Evolutionary conservation across 192 early-diverging fungal species (phyloP).

Genomic region (Phlyctochytrium bullatum): DNA sequence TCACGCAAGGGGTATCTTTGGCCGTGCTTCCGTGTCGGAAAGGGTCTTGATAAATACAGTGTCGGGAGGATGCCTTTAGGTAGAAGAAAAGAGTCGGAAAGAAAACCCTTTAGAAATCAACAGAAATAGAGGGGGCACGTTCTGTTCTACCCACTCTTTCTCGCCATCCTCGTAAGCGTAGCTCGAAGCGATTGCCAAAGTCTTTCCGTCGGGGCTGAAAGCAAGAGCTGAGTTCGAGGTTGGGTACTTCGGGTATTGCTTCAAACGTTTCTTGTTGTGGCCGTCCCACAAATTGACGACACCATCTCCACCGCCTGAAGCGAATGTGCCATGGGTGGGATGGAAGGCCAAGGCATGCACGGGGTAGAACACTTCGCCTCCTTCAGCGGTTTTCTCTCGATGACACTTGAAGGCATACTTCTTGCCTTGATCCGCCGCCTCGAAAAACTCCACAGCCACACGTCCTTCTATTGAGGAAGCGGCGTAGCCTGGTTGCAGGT

Average conservation of each 20-base stretch:
- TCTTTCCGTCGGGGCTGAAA: slow-evolving; percentile 75
- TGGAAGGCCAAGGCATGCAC: slow-evolving; percentile 93
- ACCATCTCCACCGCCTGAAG: slow-evolving; percentile 92
- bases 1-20: neutral
- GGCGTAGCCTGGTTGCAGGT: slow-evolving; percentile 89
- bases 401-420: slow-evolving; percentile 99
- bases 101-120: neutral
- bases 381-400: slow-evolving; percentile 56
- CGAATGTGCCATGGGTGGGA: slow-evolving; percentile 91
- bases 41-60: neutral
- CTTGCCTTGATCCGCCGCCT: slow-evolving; percentile 61
- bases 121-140: too few relatives aligned
- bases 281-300: slow-evolving; percentile 92
- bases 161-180: slow-evolving; percentile 97
- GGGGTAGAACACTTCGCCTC: slow-evolving; percentile 86
- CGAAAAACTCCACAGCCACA: slow-evolving; percentile 90
- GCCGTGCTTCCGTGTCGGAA: neutral
- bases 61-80: slow-evolving; percentile 3
- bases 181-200: slow-evolving; percentile 82
- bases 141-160: slow-evolving; percentile 67
- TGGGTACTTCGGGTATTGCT: slow-evolving; percentile 78
- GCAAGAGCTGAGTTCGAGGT: slow-evolving; percentile 76
- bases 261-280: slow-evolving; percentile 81
- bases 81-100: slow-evolving; percentile 2
- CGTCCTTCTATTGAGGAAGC: slow-evolving; percentile 92